These are phyloP conservation scores for Colletotrichum acutatum DNA, from an alignment of 2,329 filamentous ascomycete species.

Conservation along the genomic window DNA sequence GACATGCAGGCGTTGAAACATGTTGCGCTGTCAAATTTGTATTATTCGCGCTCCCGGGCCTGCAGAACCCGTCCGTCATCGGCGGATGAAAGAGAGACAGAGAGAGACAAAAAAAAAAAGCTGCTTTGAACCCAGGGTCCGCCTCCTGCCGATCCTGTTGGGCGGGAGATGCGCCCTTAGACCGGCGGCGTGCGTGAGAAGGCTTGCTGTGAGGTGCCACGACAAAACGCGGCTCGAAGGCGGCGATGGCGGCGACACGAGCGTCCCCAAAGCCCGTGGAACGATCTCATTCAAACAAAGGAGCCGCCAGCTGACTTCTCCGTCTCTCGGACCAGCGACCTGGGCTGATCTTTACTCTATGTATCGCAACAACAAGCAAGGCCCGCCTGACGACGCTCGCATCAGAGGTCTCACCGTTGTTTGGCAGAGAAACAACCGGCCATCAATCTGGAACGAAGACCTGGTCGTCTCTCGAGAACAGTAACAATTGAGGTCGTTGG, in stretches of 20 bases:
- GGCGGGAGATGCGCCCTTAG: conserved; percentile 21
- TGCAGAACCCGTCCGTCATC: conserved; percentile 19
- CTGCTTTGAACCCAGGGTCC: conserved; percentile 18
- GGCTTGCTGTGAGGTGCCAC: conserved; percentile 34
- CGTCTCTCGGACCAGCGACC: conserved; percentile 5
- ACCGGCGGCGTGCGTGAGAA: conserved; percentile 17
- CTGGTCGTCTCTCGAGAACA: not conserved
- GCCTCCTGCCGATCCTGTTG: conserved; percentile 33
- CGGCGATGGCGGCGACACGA: conserved; percentile 2
- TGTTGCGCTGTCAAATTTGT: not conserved
- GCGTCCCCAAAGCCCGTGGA: conserved; percentile 21
- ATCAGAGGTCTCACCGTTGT: conserved; percentile 26
- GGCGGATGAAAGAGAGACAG: not conserved
- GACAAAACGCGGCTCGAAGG: conserved; percentile 26
- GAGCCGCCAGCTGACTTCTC: not conserved
- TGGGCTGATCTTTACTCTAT: not conserved
- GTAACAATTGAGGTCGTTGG: not conserved
- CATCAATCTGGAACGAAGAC: not conserved
- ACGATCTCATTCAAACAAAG: conserved; percentile 11
- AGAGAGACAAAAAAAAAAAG: not conserved
- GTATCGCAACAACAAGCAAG: not conserved
- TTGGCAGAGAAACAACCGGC: conserved; percentile 9
- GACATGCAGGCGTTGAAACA: conserved; percentile 1
- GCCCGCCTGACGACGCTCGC: conserved; percentile 6
- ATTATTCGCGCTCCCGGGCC: not conserved